phyloP scores from a whole-genome alignment of 306 rosid species.

The Rosa lucieae region DNA sequence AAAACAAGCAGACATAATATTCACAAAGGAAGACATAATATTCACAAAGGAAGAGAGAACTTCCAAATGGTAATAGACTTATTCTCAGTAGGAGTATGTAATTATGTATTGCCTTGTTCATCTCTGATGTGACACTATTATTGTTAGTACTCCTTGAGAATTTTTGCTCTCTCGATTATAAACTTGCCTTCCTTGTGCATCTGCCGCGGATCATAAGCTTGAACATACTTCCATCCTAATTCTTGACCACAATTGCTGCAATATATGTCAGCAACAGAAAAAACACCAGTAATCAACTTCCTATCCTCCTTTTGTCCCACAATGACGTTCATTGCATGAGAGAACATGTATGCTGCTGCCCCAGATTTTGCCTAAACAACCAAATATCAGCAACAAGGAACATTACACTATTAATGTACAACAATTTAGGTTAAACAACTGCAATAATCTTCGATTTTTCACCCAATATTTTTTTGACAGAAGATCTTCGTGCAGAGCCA shows the following conservation, averaged over 20 bases:
- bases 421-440: neutral
- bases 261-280: constrained; percentile 36
- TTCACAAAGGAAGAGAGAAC: neutral
- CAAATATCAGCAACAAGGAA: neutral
- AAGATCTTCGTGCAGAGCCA: too few relatives aligned
- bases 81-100: neutral
- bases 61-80: neutral
- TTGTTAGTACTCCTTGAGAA: constrained; percentile 33
- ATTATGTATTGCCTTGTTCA: neutral
- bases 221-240: constrained; percentile 49
- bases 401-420: neutral
- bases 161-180: constrained; percentile 41
- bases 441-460: neutral
- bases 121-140: too few relatives aligned
- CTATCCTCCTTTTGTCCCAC: constrained; percentile 39
- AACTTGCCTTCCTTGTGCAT: constrained; percentile 44
- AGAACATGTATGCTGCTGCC: constrained; percentile 38
- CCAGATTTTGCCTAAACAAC: constrained; percentile 38
- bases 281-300: constrained; percentile 33
- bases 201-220: constrained; percentile 29
- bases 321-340: constrained; percentile 43
- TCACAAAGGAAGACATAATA: neutral
- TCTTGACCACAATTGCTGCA: constrained; percentile 41
- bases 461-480: too few relatives aligned
- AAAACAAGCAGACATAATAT: neutral